These are phyloP conservation scores for Melampsora abietis-canadensis DNA, from an alignment of 1,284 basidiomycete species.

Conservation along the genomic window DNA sequence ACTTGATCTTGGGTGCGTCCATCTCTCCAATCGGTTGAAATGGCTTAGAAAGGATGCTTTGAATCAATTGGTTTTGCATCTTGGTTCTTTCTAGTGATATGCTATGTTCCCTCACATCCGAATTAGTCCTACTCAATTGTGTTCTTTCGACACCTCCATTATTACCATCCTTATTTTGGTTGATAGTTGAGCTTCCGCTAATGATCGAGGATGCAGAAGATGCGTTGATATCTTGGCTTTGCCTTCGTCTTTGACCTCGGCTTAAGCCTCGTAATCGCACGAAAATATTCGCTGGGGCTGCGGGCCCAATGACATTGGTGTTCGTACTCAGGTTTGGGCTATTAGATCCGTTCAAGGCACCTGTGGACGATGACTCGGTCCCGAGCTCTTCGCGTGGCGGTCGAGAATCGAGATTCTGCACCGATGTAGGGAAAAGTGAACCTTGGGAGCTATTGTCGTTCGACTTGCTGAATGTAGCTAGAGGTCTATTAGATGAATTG, in stretches of 20 bases:
- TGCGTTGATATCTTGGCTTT: slow-evolving; percentile 10
- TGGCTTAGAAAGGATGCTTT: slow-evolving; percentile 65
- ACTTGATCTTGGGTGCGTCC: slow-evolving; percentile 68
- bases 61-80: slow-evolving; percentile 58
- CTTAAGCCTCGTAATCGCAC: slow-evolving; percentile 23
- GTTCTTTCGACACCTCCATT: too few species aligned
- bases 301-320: too few species aligned
- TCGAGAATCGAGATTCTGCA: neutral
- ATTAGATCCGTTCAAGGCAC: too few species aligned
- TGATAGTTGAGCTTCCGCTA: too few species aligned
- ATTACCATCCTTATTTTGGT: too few species aligned
- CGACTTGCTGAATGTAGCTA: too few species aligned
- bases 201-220: slow-evolving; percentile 14
- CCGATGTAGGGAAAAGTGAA: too few species aligned
- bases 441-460: too few species aligned
- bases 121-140: too few species aligned
- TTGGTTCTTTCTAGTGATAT: slow-evolving; percentile 47
- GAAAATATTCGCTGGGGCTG: slow-evolving; percentile 27
- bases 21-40: slow-evolving; percentile 67
- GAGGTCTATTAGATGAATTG: too few species aligned
- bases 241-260: slow-evolving; percentile 27
- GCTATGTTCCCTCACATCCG: neutral
- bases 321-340: too few species aligned
- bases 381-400: neutral
- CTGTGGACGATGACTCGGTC: neutral